A percentile compares a stretch with the other conserved stretches of the same genome.
These are phyloP conservation scores for Yamadazyma takamatsuzukensis DNA, from an alignment of 805 yeast species.

Conservation along the genomic window DNA sequence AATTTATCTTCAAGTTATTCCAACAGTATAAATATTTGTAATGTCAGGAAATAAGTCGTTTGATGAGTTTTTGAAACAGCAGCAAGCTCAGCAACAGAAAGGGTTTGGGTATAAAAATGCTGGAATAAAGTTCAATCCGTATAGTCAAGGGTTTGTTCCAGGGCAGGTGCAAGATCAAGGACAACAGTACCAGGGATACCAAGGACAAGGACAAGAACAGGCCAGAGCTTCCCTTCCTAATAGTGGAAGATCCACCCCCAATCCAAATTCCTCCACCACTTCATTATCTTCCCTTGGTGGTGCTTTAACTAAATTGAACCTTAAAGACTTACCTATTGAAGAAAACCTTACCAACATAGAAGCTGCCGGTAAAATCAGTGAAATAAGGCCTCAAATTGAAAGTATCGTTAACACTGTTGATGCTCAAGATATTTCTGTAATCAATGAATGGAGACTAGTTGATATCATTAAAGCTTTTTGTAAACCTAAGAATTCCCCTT, in stretches of 20 bases:
- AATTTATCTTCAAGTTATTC: neutral
- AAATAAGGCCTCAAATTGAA: conserved; percentile 52
- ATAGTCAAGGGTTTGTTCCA: conserved; percentile 14
- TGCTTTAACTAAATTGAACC: conserved; percentile 56
- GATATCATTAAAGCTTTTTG: conserved; percentile 63
- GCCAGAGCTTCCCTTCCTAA: conserved; percentile 24
- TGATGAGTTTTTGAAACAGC: conserved; percentile 49
- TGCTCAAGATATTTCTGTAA: conserved; percentile 38
- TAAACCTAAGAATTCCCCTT: conserved; percentile 69
- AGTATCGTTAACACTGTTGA: conserved; percentile 48
- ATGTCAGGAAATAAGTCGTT: conserved; percentile 37
- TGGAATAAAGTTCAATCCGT: conserved; percentile 10
- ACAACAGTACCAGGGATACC: conserved; percentile 10
- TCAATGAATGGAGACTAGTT: conserved; percentile 62
- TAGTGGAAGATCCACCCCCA: conserved; percentile 35
- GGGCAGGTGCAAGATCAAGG: conserved; percentile 2
- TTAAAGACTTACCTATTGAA: conserved; percentile 64
- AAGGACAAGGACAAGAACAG: conserved; percentile 10
- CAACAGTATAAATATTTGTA: neutral
- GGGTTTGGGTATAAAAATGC: conserved; percentile 25
- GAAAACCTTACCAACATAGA: conserved; percentile 52
- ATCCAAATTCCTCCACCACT: conserved; percentile 52
- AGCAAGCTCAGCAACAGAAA: conserved; percentile 26
- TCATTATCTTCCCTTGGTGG: conserved; percentile 71
- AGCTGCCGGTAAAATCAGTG: conserved; percentile 48